phyloP scores from a whole-genome alignment of 2,329 filamentous ascomycete genomes.

The Nemania sp. region DNA sequence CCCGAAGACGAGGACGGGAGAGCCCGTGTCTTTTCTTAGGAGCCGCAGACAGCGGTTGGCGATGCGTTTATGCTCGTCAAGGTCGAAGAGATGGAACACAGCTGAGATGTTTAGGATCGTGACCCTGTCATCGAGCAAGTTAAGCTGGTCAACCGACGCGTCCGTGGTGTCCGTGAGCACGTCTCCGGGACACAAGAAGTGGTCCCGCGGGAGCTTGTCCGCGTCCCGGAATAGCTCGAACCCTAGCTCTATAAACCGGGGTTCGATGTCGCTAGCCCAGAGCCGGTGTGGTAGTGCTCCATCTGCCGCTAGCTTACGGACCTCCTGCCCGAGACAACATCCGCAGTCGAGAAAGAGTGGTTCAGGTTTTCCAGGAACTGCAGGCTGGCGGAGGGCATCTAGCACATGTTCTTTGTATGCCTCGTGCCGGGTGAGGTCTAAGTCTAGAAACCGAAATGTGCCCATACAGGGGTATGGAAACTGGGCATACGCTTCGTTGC shows the following conservation, averaged over 20 bases:
- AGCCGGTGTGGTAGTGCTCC: conserved; percentile 49
- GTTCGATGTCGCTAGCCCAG: conserved; percentile 53
- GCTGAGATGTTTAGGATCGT: conserved; percentile 49
- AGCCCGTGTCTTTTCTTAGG: conserved; percentile 47
- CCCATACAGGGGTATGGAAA: conserved; percentile 59
- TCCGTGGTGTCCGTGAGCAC: conserved; percentile 40
- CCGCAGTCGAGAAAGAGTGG: conserved; percentile 57
- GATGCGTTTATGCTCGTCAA: conserved; percentile 49
- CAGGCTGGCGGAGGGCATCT: conserved; percentile 49
- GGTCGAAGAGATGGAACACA: conserved; percentile 57
- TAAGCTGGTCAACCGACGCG: conserved; percentile 48
- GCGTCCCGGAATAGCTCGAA: conserved; percentile 57
- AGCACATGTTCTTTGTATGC: conserved; percentile 47
- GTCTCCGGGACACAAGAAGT: conserved; percentile 54
- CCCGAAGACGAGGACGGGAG: conserved; percentile 51
- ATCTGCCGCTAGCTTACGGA: conserved; percentile 56
- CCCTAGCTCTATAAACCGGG: conserved; percentile 55
- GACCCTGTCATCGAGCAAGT: conserved; percentile 50
- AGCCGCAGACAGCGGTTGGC: conserved; percentile 48
- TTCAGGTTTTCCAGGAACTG: conserved; percentile 40
- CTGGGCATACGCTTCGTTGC: conserved; percentile 42
- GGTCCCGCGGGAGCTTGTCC: conserved; percentile 48
- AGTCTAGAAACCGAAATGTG: conserved; percentile 57
- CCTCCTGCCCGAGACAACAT: conserved; percentile 58
- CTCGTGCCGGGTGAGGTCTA: conserved; percentile 51